These are phyloP conservation scores for Tilletia indica DNA, from an alignment of 1,284 basidiomycete species.

Conservation along the genomic window DNA sequence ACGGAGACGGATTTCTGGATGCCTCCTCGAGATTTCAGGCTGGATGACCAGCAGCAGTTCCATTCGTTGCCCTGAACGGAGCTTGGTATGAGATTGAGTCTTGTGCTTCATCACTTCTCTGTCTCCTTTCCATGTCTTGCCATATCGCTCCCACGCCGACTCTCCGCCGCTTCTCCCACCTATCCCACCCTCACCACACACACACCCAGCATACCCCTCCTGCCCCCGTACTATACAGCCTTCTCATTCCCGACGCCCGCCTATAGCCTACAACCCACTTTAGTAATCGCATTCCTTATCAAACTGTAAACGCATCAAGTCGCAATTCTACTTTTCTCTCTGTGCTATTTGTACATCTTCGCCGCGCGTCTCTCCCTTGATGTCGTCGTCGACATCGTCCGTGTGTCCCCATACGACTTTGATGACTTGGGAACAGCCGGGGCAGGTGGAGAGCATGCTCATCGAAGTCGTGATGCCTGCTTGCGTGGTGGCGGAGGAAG, in stretches of 20 bases:
- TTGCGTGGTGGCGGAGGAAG: too few relatives aligned
- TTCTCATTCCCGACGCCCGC: too few relatives aligned
- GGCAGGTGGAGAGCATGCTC: conserved; percentile 11
- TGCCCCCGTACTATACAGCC: too few relatives aligned
- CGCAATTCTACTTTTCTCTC: neutral
- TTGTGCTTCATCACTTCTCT: neutral
- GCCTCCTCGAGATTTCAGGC: neutral
- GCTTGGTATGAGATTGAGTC: neutral
- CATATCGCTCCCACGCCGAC: too few relatives aligned
- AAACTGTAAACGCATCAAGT: too few relatives aligned
- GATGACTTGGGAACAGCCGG: conserved; percentile 14
- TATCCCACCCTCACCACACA: too few relatives aligned
- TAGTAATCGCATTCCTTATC: too few relatives aligned
- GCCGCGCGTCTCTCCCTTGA: neutral
- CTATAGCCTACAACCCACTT: too few relatives aligned
- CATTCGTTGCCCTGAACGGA: neutral
- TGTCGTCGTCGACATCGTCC: neutral
- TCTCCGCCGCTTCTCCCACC: too few relatives aligned
- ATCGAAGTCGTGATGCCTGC: neutral
- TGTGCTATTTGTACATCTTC: neutral
- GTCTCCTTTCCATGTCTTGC: too few relatives aligned
- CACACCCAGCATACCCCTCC: too few relatives aligned
- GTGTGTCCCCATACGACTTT: conserved; percentile 4
- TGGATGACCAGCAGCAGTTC: neutral
- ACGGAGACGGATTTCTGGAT: conserved; percentile 13